Base-by-base conservation (phyloP, 306 rosid genomes). In the Begonia peltatifolia region DNA sequence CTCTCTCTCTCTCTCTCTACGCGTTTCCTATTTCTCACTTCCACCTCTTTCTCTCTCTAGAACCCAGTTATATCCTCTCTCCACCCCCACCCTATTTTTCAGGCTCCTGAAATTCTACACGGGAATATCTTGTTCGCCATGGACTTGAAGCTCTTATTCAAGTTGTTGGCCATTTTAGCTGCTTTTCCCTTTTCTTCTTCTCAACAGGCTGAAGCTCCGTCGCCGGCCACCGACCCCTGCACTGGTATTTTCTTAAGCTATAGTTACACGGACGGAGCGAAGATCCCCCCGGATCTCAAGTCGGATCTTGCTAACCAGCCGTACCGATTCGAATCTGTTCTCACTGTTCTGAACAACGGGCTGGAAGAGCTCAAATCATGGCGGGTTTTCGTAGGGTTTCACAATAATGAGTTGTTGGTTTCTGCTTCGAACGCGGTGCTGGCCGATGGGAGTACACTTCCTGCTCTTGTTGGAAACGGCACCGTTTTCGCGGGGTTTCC, bases 361-460 rank as follows among this genome's bases (percentile, higher is more conserved):
- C 75, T 52, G 18, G 75, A 77, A 10, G 89, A 81, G 41, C 89
- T 92, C 54, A 79, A 83, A 71, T 77, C 96, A 0, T 92, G 94
- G 96, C 72, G 60, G 57, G 99, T 78, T 52, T 83, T 72, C 63
- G 93, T 92, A 1, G 88, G 84, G 15, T 92, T 92, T 70, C 77
- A 68, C 51, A 80, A 92, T 65, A 35, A 64, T 25, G 96, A 86
- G 83, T 20, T 11, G 30, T 57, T 92, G 56, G 87, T 74, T 58
- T 86, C 96, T 1, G 99, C 99, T 2, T 57, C 83, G 5, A 67
- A 75, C 52, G 94, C 89, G 0, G 76, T 87, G 0, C 63, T 83
- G 23, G 68, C 78, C 2, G 96, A 78, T 48, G 96, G 96, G 20
- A 59, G 61, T 0, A 52, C 42, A 7, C 22, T 77, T 25, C 99